Base-by-base conservation (phyloP, 345 rosid species). In the Pugionium dolabratum region DNA sequence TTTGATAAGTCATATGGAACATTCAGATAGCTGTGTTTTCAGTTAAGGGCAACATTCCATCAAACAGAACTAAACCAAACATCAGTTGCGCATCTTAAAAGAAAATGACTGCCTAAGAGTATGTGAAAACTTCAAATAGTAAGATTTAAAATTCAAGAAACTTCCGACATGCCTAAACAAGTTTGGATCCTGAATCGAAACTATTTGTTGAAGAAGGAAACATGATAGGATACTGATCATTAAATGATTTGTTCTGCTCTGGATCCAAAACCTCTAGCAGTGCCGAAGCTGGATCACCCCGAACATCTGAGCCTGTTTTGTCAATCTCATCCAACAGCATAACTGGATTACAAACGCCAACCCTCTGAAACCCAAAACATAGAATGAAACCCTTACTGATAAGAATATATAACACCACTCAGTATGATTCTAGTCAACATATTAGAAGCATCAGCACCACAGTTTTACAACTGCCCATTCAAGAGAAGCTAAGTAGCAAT, bases 261-360 rank as follows among this genome's bases (percentile, higher is more conserved):
- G 96, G 93, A 74, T 94, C 99, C 83, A 94, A 95, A 80, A 94
- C 99, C 84, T 94, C 99, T 71, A 94, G 82, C 65, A 94, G 82
- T 75, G 99, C 99, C 4, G 97, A 88, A 69, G 99, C 97, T 43
- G 99, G 97, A 83, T 94, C 99, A 45, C 99, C 99, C 50, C 97
- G 93, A 18, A 86, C 85, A 80, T 94, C 97, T 39, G 97, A 94
- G 61, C 99, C 96, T 2, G 99, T 90, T 79, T 94, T 94, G 87
- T 94, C 99, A 76, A 94, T 84, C 82, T 94, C 99, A 79, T 94
- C 97, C 72, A 90, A 80, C 54, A 94, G 79, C 96, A 94, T 86
- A 70, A 94, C 96, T 44, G 99, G 99, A 77, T 94, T 94, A 83
- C 93, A 85, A 67, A 94, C 97, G 57, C 91, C 99, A 62, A 88